These are phyloP conservation scores for Trypethelium eluteriae DNA, from an alignment of 495 filamentous ascomycete species.

Conservation along the genomic window DNA sequence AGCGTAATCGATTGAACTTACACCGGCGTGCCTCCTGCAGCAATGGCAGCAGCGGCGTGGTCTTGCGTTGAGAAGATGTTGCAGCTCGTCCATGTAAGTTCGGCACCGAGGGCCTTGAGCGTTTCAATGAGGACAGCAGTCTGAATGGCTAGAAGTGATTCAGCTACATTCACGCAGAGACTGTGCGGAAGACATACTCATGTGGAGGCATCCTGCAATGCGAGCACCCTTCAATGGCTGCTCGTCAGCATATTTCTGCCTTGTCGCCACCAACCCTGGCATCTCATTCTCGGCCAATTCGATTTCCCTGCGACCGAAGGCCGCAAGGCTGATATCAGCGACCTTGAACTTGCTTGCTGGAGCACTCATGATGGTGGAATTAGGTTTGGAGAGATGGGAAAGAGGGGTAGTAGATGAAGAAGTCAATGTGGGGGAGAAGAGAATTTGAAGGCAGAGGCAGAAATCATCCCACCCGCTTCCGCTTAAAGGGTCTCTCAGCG, in stretches of 20 bases:
- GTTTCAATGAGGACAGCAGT: slow-evolving; percentile 99
- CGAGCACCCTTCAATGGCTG: slow-evolving; percentile 83
- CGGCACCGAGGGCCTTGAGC: slow-evolving; percentile 82
- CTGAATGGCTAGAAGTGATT: slow-evolving; percentile 66
- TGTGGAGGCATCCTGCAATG: slow-evolving; percentile 97
- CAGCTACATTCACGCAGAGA: slow-evolving; percentile 17
- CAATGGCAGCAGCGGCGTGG: slow-evolving; percentile 95
- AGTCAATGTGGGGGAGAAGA: background rate
- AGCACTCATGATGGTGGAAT: background rate
- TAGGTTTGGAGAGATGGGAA: background rate
- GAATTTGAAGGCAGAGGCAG: background rate
- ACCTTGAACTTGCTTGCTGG: slow-evolving; percentile 56
- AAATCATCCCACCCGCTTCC: background rate
- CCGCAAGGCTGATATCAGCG: slow-evolving; percentile 91
- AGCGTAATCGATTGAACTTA: slow-evolving; percentile 34
- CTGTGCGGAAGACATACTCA: slow-evolving; percentile 55
- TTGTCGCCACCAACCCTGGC: slow-evolving; percentile 94
- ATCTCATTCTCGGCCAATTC: slow-evolving; percentile 98
- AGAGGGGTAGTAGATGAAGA: background rate
- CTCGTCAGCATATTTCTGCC: slow-evolving; percentile 79
- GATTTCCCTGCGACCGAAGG: slow-evolving; percentile 98
- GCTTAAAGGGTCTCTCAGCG: too few species aligned
- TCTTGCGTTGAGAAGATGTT: slow-evolving; percentile 99
- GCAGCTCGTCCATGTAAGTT: slow-evolving; percentile 93
- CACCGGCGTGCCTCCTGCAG: slow-evolving; percentile 87